Conservation (phyloP, 2,329 filamentous ascomycete species). For the Chrysosporium keratinophilum region DNA sequence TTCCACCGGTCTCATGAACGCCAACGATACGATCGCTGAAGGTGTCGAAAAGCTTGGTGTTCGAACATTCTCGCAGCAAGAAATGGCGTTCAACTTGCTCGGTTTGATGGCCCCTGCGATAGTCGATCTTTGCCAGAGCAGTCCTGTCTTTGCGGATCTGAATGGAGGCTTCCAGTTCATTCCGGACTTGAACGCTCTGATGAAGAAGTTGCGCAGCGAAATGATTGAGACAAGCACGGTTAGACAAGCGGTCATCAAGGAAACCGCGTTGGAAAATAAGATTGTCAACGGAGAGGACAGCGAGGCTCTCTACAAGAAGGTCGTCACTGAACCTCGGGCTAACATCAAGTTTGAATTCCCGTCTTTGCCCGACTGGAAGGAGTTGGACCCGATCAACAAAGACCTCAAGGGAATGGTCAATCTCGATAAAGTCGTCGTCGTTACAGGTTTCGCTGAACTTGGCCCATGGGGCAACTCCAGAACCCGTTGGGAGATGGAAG, state of each 20-base stretch:
- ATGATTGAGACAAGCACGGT: conserved; percentile 93
- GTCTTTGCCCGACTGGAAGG: conserved; percentile 77
- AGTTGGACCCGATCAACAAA: conserved; percentile 73
- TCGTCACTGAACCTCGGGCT: conserved; percentile 81
- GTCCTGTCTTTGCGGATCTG: conserved; percentile 93
- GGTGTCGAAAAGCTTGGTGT: conserved; percentile 94
- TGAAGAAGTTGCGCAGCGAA: conserved; percentile 86
- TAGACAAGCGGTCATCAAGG: conserved; percentile 84
- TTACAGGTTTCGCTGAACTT: conserved; percentile 91
- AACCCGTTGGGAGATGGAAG: conserved; percentile 99
- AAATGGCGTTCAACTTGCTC: conserved; percentile 98
- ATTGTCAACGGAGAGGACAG: conserved; percentile 89
- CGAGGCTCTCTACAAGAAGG: conserved; percentile 88
- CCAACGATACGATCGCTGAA: conserved; percentile 95
- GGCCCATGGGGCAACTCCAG: conserved; percentile 98
- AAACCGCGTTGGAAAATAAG: conserved; percentile 94
- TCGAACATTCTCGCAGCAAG: conserved; percentile 95
- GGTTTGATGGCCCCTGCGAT: conserved; percentile 91
- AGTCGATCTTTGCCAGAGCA: conserved; percentile 86
- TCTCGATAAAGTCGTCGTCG: conserved; percentile 92
- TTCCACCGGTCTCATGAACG: conserved; percentile 94
- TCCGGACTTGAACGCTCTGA: conserved; percentile 84
- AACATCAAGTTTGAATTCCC: conserved; percentile 99
- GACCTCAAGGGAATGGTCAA: conserved; percentile 96
- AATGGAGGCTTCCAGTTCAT: conserved; percentile 98